Percentiles rank a stretch among this genome's conserved stretches.
Evolutionary conservation across 441 rosid species (phyloP).

Genomic region (Corymbia citriodora): DNA sequence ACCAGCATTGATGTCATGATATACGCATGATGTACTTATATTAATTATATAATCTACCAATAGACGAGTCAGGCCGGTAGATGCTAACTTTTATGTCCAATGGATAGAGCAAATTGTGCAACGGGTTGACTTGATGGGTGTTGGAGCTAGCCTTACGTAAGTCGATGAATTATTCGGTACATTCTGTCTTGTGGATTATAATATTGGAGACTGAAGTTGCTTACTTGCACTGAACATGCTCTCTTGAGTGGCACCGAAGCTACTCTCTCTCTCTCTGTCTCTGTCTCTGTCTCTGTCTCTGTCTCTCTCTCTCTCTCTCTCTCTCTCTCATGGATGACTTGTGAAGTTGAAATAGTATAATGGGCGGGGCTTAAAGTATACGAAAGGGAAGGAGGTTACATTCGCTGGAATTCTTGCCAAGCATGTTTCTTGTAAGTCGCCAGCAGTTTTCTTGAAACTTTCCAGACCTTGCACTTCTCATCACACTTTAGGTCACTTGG

Average conservation of each 20-base stretch:
- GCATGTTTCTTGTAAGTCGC: neutral
- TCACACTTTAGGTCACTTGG: neutral
- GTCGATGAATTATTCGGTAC: neutral
- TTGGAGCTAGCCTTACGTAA: neutral
- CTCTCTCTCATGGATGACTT: neutral
- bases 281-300: no score
- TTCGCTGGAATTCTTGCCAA: neutral
- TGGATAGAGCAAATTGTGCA: neutral
- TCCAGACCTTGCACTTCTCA: neutral
- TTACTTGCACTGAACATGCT: neutral
- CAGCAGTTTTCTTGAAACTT: neutral
- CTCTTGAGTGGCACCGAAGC: neutral
- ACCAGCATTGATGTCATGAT: neutral
- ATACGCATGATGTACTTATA: neutral
- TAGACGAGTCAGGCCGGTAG: neutral
- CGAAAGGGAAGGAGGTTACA: neutral
- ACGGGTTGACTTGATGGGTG: neutral
- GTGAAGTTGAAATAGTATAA: neutral
- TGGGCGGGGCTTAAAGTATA: neutral
- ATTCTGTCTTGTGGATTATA: neutral
- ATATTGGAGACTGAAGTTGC: neutral
- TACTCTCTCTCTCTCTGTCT: neutral
- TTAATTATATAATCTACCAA: neutral
- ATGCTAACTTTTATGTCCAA: neutral
- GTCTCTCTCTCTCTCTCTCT: neutral